A percentile compares a stretch with the other conserved stretches of the same genome.
These are phyloP conservation scores for Meripilus lineatus DNA, from an alignment of 1,284 basidiomycete genomes.

Conservation along the genomic window DNA sequence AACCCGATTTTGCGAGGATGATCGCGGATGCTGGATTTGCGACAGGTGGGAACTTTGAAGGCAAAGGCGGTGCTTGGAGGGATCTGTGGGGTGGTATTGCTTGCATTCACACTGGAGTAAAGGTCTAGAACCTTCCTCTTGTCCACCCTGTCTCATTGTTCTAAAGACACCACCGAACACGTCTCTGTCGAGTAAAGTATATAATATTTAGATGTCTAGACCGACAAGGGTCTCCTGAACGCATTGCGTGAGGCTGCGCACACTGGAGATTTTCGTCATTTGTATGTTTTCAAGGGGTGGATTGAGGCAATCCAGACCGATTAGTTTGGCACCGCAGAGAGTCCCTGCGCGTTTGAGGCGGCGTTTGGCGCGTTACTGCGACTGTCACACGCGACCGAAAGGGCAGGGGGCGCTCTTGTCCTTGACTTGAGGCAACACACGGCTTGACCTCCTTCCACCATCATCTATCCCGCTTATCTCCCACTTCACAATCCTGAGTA, in stretches of 20 bases:
- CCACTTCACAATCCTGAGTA: conserved; percentile 1
- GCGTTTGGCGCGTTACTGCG: not conserved
- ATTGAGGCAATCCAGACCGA: too few relatives aligned
- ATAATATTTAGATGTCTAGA: too few relatives aligned
- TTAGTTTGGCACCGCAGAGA: too few relatives aligned
- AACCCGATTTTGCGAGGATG: conserved; percentile 89
- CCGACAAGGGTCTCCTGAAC: too few relatives aligned
- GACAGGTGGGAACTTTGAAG: conserved; percentile 65
- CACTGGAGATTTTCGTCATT: too few relatives aligned
- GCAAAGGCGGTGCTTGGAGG: conserved; percentile 84
- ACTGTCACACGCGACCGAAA: not conserved
- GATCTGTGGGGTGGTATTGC: conserved; percentile 87
- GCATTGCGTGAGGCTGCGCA: too few relatives aligned
- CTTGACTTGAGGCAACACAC: conserved; percentile 7
- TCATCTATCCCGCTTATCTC: conserved; percentile 7
- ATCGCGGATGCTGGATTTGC: conserved; percentile 82
- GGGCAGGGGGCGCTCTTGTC: not conserved
- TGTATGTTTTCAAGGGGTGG: too few relatives aligned
- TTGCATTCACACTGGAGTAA: conserved; percentile 82
- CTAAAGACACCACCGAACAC: too few relatives aligned
- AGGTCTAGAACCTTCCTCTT: conserved; percentile 39
- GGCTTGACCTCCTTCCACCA: conserved; percentile 14
- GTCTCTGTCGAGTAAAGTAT: too few relatives aligned
- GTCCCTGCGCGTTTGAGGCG: too few relatives aligned
- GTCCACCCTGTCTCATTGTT: not conserved